Percentiles rank a stretch among this genome's conserved stretches.
These are phyloP conservation scores for Malus fusca DNA, from an alignment of 306 rosid genomes.

Conservation along the genomic window DNA sequence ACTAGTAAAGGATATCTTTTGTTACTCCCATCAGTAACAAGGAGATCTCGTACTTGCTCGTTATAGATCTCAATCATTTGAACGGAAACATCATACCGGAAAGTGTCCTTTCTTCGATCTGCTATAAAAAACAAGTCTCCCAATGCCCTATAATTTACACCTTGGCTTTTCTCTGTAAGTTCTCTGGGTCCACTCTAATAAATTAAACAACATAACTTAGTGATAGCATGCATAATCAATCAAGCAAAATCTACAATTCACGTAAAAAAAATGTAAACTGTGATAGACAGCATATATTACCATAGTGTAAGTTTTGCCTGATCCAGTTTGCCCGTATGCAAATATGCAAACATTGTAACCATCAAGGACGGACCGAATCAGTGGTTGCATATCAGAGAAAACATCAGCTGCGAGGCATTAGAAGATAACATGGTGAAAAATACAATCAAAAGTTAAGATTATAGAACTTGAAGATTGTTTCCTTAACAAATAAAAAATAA, in stretches of 20 bases:
- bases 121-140: constrained; percentile 79
- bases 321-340: constrained; percentile 93
- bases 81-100: constrained; percentile 69
- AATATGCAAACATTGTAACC: constrained; percentile 87
- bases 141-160: constrained; percentile 91
- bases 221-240: neutral
- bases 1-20: constrained; percentile 78
- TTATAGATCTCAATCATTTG: constrained; percentile 98
- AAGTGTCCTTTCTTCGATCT: constrained; percentile 73
- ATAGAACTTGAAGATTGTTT: constrained; percentile 8
- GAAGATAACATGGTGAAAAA: neutral
- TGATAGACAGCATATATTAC: constrained; percentile 30
- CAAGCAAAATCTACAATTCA: neutral
- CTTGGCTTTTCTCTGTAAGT: constrained; percentile 81
- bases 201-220: neutral
- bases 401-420: constrained; percentile 57
- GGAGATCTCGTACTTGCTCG: constrained; percentile 96
- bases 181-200: constrained; percentile 81
- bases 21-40: constrained; percentile 76
- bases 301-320: constrained; percentile 87
- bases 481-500: neutral
- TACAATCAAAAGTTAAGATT: neutral
- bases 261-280: neutral
- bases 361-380: constrained; percentile 81
- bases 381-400: constrained; percentile 85